Percentiles rank a stretch among this genome's conserved stretches.
phyloP scores from a whole-genome alignment of 768 basidiomycete species.

The Pseudohyphozyma bogoriensis region DNA sequence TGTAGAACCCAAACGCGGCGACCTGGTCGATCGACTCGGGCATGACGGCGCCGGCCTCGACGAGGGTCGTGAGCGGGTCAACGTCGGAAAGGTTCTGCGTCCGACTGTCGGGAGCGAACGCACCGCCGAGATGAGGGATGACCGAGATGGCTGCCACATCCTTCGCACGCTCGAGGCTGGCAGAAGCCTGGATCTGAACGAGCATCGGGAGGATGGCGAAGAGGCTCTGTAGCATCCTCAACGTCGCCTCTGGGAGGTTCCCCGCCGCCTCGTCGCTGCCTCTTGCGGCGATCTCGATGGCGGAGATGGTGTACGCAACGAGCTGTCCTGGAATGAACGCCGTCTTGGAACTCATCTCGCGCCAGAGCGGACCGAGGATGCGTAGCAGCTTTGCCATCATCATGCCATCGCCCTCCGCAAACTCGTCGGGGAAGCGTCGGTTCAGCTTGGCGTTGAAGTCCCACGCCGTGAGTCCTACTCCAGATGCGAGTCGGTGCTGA shows the following conservation, averaged over 20 bases:
- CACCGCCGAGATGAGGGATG: slow-evolving; percentile 16
- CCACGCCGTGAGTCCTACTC: slow-evolving; percentile 16
- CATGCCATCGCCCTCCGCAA: slow-evolving; percentile 12
- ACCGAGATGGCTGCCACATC: slow-evolving; percentile 10
- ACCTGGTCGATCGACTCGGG: slow-evolving; percentile 84
- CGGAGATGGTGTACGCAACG: slow-evolving; percentile 72
- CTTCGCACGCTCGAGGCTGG: not conserved
- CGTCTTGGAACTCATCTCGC: slow-evolving; percentile 49
- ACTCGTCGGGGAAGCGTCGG: not conserved
- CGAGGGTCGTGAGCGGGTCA: slow-evolving; percentile 78
- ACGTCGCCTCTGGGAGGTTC: slow-evolving; percentile 61
- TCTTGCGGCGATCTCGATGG: slow-evolving; percentile 69
- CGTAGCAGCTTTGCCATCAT: slow-evolving; percentile 54
- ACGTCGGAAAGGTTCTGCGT: slow-evolving; percentile 5
- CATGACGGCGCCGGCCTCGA: slow-evolving; percentile 80
- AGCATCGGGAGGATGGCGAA: slow-evolving; percentile 53
- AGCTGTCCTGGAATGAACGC: slow-evolving; percentile 80
- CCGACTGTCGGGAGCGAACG: slow-evolving; percentile 9
- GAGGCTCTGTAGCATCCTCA: slow-evolving; percentile 65
- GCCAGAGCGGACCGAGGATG: slow-evolving; percentile 65
- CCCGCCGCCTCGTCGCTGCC: slow-evolving; percentile 44
- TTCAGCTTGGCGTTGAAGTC: slow-evolving; percentile 8
- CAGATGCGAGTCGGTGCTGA: not conserved
- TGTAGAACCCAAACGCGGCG: slow-evolving; percentile 80
- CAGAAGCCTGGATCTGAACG: not conserved